Base-by-base conservation (phyloP, 2,329 filamentous ascomycete species). In the Coniochaeta sp. region DNA sequence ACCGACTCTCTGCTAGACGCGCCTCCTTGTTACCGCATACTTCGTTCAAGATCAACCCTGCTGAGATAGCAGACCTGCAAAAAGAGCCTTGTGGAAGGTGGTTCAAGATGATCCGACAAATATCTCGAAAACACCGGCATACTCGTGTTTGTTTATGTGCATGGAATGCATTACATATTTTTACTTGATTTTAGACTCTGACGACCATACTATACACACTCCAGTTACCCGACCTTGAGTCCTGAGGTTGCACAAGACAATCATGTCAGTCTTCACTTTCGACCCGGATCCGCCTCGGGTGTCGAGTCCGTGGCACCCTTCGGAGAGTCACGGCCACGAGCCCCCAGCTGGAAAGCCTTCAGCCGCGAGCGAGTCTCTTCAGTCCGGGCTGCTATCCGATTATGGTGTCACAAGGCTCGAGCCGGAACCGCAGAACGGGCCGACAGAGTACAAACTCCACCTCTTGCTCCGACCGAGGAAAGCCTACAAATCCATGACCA, bases 371-470 rank as follows among this genome's bases (percentile, higher is more conserved):
- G 48, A 56, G 5, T 51, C 55, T 3, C 58, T 63, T 18, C 66
- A 66, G 50, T 63, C 71, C 6, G 72, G 71, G n/a, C 60, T 76
- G 7, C 69, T 81, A 12, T 76, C 76, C 4, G 79, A 86, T 51
- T 85, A 82, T 64, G 81, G 78, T 1, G 81, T 94, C 45, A 86
- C 84, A 42, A 89, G 86, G 62, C 73, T 99, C 14, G 86, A 91
- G 56, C 86, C 92, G 12, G 94, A 99, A 67, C 92, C 92, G 6
- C 91, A 97, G 64, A 86, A 95, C 56, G 94, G 94, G 0, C 91
- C 94, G 16, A 95, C 89, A 0, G 94, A 99, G 70, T 99, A 99
- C 71, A 99, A 99, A 68, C 72, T 99, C 40, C 94, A 97, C 69
- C 75, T 99, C 6, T 77, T 97, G 6, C 73, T 96, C 49, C 83